Evolutionary conservation across 2,329 filamentous ascomycete species (phyloP), one percentile per base, ranked within the genome.

Genomic region (Arachnomyces sp.): DNA sequence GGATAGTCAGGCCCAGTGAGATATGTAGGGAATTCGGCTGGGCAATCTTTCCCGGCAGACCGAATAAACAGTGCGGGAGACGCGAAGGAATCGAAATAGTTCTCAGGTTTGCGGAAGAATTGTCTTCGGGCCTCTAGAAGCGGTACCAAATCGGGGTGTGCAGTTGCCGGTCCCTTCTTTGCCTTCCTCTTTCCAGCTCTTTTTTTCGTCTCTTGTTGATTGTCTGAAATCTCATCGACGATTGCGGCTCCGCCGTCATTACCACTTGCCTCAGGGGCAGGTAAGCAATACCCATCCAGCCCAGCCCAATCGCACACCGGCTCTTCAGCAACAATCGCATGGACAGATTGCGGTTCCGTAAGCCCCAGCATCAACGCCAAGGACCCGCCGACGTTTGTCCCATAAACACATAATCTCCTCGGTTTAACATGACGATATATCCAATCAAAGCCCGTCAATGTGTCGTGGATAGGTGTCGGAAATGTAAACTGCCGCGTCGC

Each of bases 1-100:
- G 61, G 59, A 39, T 63, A 57, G 2, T 52, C 55, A 1, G 57
- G 51, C 0, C 61, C 61, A 0, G 51, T 62, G 1, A 52, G 45
- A 38, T 64, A 64, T 12, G 46, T 42, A 2, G 61, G 61, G 32
- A 62, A 62, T 2, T 11, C 28, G 3, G 47, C 49, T 1, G 61
- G 65, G 4, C 60, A 60, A 32, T 66, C 61, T 37, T 59, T 56
- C 0, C 64, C 65, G 0, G 65, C 47, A 1, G 65, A 61, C 15
- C 66, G 60, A 7, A 69, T 56, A 36, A 68, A 65, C 5, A 68
- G 45, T 3, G 62, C 49, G 0, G 66, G 66, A 3, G 63, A 66
- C 0, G 66, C 64, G 41, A 68, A 69, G 0, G 63, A 46, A 43
- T 68, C 65, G 34, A 68, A 68, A 45, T 60, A 67, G 8, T 54